phyloP scores from a whole-genome alignment of 2,329 filamentous ascomycete species.

The Nemania sp. region DNA sequence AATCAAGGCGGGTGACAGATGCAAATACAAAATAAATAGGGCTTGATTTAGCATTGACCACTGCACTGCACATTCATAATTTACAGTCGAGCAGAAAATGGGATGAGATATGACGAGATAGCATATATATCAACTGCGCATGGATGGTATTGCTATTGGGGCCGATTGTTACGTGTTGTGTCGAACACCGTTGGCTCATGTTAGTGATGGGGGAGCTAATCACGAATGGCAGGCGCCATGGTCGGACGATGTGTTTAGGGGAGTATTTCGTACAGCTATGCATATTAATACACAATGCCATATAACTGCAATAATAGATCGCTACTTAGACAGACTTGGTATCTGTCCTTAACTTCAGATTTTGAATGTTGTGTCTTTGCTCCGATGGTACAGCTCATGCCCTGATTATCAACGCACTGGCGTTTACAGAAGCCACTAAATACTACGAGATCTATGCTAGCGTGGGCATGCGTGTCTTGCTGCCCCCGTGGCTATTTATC shows the following conservation, averaged over 20 bases:
- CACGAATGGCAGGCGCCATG: background rate
- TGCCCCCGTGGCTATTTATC: background rate
- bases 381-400: slow-evolving; percentile 1
- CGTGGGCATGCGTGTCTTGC: background rate
- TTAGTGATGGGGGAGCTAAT: too few species aligned
- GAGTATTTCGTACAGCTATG: background rate
- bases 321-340: slow-evolving; percentile 4
- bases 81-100: too few species aligned
- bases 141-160: background rate
- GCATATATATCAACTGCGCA: too few species aligned
- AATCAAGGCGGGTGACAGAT: too few species aligned
- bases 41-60: too few species aligned
- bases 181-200: too few species aligned
- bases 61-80: too few species aligned
- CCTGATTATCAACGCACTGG: background rate
- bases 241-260: background rate
- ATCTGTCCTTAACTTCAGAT: slow-evolving; percentile 1
- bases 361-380: background rate
- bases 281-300: too few species aligned
- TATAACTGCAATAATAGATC: slow-evolving; percentile 7
- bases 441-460: too few species aligned
- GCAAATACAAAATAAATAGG: too few species aligned
- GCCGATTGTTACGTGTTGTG: too few species aligned
- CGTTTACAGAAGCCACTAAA: background rate
- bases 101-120: too few species aligned